phyloP scores from a whole-genome alignment of 2,329 filamentous ascomycete genomes.

The Microcyclospora tardicrescens region DNA sequence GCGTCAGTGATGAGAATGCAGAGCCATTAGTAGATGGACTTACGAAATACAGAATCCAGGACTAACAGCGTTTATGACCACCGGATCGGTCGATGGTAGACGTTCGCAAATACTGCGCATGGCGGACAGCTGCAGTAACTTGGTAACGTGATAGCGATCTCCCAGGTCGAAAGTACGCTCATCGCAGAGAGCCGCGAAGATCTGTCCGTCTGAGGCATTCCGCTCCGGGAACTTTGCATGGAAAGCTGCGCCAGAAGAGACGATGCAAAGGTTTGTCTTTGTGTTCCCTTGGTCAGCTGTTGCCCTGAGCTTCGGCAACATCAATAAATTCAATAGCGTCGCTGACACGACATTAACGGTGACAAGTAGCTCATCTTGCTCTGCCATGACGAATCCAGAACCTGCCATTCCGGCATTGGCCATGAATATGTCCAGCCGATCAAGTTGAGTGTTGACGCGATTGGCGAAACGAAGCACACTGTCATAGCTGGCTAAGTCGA shows the following conservation, averaged over 20 bases:
- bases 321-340: slow-evolving; percentile 33
- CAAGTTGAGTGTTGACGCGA: slow-evolving; percentile 7
- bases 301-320: slow-evolving; percentile 37
- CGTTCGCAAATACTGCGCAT: slow-evolving; percentile 26
- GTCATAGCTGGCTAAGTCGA: slow-evolving; percentile 27
- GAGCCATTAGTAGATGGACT: slow-evolving; percentile 11
- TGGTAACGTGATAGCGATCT: slow-evolving; percentile 29
- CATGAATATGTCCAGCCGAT: slow-evolving; percentile 14
- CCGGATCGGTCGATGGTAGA: slow-evolving; percentile 8
- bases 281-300: slow-evolving; percentile 21
- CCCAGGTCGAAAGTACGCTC: slow-evolving; percentile 20
- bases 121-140: slow-evolving; percentile 32
- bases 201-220: slow-evolving; percentile 12
- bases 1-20: not conserved
- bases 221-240: slow-evolving; percentile 27
- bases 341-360: slow-evolving; percentile 41
- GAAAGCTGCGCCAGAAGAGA: slow-evolving; percentile 26
- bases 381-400: slow-evolving; percentile 20
- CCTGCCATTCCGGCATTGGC: slow-evolving; percentile 27
- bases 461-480: slow-evolving; percentile 20
- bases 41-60: slow-evolving; percentile 39
- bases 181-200: slow-evolving; percentile 24
- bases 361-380: slow-evolving; percentile 35
- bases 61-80: slow-evolving; percentile 33
- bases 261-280: slow-evolving; percentile 22